Evolutionary conservation across 2,329 filamentous ascomycete species (phyloP).

Genomic region (Sclerotinia spermophila): DNA sequence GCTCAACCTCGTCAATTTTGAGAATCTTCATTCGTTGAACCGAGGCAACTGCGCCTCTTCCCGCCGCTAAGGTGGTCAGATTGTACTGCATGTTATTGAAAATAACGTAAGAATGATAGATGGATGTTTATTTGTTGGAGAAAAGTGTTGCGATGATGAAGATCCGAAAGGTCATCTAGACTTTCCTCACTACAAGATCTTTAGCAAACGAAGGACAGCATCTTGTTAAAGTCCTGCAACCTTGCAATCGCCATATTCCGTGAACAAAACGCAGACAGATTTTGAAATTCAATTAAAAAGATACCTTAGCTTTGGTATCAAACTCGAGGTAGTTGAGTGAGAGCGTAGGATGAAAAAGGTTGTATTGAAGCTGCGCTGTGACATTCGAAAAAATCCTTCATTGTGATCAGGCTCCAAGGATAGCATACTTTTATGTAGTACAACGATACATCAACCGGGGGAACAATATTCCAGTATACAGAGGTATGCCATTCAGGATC

Average conservation of each 20-base stretch:
- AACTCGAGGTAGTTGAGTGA: neutral
- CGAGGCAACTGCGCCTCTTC: constrained; percentile 18
- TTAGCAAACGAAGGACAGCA: neutral
- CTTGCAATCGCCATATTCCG: neutral
- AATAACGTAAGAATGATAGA: constrained; percentile 5
- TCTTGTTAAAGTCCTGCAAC: neutral
- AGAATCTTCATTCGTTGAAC: constrained; percentile 8
- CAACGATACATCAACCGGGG: neutral
- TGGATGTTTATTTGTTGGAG: neutral
- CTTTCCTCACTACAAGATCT: constrained; percentile 5
- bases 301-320: neutral
- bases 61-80: constrained; percentile 12
- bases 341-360: neutral
- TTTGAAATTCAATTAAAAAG: neutral
- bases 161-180: neutral
- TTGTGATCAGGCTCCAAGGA: neutral
- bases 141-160: neutral
- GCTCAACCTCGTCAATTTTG: constrained; percentile 9
- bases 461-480: neutral
- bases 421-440: neutral
- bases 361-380: constrained; percentile 10
- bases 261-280: neutral
- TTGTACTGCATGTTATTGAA: constrained; percentile 7
- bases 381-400: neutral
- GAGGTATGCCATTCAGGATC: neutral